Evolutionary conservation across 2,329 filamentous ascomycete species (phyloP).

Genomic region (Monosporascus cannonballus): DNA sequence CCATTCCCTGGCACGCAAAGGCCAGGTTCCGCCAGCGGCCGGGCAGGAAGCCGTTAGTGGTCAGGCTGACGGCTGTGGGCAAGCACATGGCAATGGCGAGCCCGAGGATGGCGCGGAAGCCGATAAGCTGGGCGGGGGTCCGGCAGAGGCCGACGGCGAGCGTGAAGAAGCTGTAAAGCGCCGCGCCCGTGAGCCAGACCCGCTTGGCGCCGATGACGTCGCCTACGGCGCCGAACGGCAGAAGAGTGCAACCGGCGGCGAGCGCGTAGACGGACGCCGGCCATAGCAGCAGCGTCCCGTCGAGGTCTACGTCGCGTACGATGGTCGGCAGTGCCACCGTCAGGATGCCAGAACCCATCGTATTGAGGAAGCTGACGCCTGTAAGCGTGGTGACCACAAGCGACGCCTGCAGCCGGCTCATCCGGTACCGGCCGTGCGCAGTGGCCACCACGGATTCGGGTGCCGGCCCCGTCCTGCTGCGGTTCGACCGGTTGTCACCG

Average conservation of each 20-base stretch:
- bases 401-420: background rate
- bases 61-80: conserved; percentile 12
- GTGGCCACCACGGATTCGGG: background rate
- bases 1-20: conserved; percentile 27
- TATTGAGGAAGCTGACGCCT: conserved; percentile 11
- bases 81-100: conserved; percentile 12
- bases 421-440: background rate
- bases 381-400: background rate
- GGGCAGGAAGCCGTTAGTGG: conserved; percentile 5
- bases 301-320: conserved; percentile 12
- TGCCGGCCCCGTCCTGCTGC: background rate
- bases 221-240: conserved; percentile 12
- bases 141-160: conserved; percentile 7
- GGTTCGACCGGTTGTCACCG: background rate
- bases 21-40: conserved; percentile 17
- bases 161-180: conserved; percentile 7
- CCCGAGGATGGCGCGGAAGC: conserved; percentile 12
- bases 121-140: conserved; percentile 10
- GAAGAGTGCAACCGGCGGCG: conserved; percentile 7
- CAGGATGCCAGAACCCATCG: conserved; percentile 16
- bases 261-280: conserved; percentile 11
- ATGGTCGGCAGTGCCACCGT: conserved; percentile 19
- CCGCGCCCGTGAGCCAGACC: conserved; percentile 8
- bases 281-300: conserved; percentile 6
- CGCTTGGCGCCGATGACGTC: conserved; percentile 13